Base-by-base conservation (phyloP, 495 filamentous ascomycete genomes). In the Podospora sp. region DNA sequence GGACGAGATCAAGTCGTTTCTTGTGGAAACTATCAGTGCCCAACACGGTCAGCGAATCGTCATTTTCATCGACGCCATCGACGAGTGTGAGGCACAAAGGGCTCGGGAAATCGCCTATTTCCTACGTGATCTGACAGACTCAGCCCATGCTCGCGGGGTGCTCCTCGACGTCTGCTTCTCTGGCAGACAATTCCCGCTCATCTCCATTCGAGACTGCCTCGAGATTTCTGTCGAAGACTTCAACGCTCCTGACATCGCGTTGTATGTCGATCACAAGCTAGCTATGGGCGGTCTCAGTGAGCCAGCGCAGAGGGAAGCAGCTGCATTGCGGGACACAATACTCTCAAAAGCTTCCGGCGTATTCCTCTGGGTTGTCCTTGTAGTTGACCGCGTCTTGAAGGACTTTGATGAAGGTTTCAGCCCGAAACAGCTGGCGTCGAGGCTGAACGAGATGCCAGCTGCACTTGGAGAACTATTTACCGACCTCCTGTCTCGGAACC, bases 1-100 rank as follows among this genome's bases (percentile, higher is more conserved):
- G 8, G 29, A 3, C 8, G 29, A 33, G 29, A 33, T 33, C 29
- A 33, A 33, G 29, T 4, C 29, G 29, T 33, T 33, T 33, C 29
- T 33, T 8, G 29, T 33, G 8, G 29, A 33, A 8, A 33, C 29
- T 8, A 33, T 33, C 29, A 33, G 8, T 33, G 29, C 29, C 8
- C 29, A 33, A 8, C 29, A 33, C 29, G 29, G 29, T 3, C 4
- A 33, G 29, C 29, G 29, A 3, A 33, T 33, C 29, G 76, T 75
- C 65, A 75, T 84, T 26, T 67, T 83, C 18, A 77, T 84, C 60
- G 82, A 84, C 62, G 82, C 81, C 0, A 33, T 84, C 4, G 82
- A 84, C 57, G 82, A 84, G 60, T 82, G 80, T n/a, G 6, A 21
- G 7, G 40, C 16, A 2, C 11, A 18, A 18, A 18, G 16, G 5